Percentiles rank a stretch among this genome's conserved stretches.
phyloP scores from a whole-genome alignment of 208 protist species.

The Acanthamoeba castellanii region DNA sequence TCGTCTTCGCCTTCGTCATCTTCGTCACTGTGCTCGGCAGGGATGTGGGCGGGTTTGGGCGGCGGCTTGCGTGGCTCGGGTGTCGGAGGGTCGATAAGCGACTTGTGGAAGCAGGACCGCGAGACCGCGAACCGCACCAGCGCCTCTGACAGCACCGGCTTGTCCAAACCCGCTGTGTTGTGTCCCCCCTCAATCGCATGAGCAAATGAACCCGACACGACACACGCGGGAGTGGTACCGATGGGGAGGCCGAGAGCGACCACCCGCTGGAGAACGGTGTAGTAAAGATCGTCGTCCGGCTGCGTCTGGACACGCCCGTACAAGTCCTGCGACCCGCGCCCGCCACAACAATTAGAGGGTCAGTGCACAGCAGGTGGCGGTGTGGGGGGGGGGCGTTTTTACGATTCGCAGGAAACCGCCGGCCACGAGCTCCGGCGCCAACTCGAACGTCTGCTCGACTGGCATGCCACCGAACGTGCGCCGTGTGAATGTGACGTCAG shows the following conservation, averaged over 20 bases:
- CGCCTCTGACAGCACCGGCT: slow-evolving; percentile 9
- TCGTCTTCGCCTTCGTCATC: not conserved
- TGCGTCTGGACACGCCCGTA: slow-evolving; percentile 36
- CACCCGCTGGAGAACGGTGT: slow-evolving; percentile 47
- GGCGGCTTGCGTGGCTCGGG: not conserved
- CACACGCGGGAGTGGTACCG: not conserved
- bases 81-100: not conserved
- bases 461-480: not conserved
- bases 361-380: not conserved
- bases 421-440: slow-evolving; percentile 3
- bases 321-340: not conserved
- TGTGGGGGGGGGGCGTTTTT: not conserved
- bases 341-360: not conserved
- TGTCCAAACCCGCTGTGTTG: not conserved
- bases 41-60: not conserved
- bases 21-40: not conserved
- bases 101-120: not conserved
- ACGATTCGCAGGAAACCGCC: slow-evolving; percentile 9
- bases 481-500: not conserved
- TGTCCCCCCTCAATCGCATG: not conserved
- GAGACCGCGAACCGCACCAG: slow-evolving; percentile 3
- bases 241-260: not conserved
- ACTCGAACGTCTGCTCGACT: not conserved
- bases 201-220: not conserved
- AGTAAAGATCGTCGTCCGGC: slow-evolving; percentile 44